A percentile compares a stretch with the other conserved stretches of the same genome.
phyloP scores from a whole-genome alignment of 495 filamentous ascomycete genomes.

The Poronia punctata region DNA sequence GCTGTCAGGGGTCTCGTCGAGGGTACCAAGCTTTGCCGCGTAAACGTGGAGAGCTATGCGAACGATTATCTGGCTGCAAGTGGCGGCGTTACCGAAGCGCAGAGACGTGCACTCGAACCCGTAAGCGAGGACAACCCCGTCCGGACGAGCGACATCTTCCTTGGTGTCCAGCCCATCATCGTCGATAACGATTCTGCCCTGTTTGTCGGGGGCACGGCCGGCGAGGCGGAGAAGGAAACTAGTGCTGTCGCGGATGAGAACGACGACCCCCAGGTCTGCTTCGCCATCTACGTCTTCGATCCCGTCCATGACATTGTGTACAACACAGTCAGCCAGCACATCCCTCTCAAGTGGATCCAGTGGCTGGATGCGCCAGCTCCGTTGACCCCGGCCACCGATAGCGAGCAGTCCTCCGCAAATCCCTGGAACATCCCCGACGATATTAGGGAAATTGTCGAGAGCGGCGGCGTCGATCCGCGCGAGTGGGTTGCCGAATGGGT shows the following conservation, averaged over 20 bases:
- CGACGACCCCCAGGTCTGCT: conserved; percentile 55
- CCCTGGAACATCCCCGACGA: conserved; percentile 58
- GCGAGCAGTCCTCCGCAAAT: conserved; percentile 25
- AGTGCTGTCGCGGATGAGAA: conserved; percentile 42
- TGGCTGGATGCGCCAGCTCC: conserved; percentile 81
- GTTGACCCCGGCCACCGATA: conserved; percentile 37
- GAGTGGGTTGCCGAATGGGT: conserved; percentile 99
- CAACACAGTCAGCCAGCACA: conserved; percentile 69
- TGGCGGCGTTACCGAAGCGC: conserved; percentile 75
- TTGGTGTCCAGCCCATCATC: conserved; percentile 80
- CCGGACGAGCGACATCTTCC: conserved; percentile 87
- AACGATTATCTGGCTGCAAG: conserved; percentile 68
- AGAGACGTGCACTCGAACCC: conserved; percentile 64
- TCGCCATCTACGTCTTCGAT: conserved; percentile 89
- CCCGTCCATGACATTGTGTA: conserved; percentile 89
- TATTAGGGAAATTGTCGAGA: conserved; percentile 80
- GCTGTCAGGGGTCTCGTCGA: conserved; percentile 73
- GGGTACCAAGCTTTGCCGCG: conserved; percentile 82
- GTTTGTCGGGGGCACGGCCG: conserved; percentile 48
- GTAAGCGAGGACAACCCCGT: conserved; percentile 80
- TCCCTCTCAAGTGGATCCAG: conserved; percentile 81
- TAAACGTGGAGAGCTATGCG: conserved; percentile 80
- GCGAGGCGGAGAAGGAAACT: conserved; percentile 46
- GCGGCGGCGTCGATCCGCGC: conserved; percentile 84
- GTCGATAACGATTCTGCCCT: conserved; percentile 55